phyloP scores from a whole-genome alignment of 2,329 filamentous ascomycete genomes.

The Pseudogymnoascus sp. region DNA sequence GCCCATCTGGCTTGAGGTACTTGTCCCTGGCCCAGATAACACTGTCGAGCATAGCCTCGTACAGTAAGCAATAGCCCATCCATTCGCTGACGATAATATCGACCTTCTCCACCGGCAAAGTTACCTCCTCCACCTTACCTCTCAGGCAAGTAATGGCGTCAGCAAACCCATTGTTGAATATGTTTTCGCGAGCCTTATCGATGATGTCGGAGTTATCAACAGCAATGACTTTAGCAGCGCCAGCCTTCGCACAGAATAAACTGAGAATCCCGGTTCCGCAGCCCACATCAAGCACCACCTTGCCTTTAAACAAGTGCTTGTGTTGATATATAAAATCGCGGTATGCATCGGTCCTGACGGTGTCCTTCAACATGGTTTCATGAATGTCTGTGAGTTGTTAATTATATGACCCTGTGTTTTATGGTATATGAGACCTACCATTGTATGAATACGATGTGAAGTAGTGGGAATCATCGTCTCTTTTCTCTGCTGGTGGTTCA shows the following conservation, averaged over 20 bases:
- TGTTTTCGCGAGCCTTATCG: slow-evolving; percentile 73
- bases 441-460: slow-evolving; percentile 59
- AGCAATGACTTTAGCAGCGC: slow-evolving; percentile 76
- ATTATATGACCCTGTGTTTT: not conserved
- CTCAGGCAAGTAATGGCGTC: slow-evolving; percentile 69
- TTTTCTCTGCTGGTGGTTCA: slow-evolving; percentile 40
- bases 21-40: slow-evolving; percentile 81
- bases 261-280: slow-evolving; percentile 82
- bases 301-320: slow-evolving; percentile 76
- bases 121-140: slow-evolving; percentile 83
- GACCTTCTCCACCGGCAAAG: slow-evolving; percentile 66
- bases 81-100: slow-evolving; percentile 95
- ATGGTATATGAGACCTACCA: slow-evolving; percentile 35
- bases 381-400: slow-evolving; percentile 59
- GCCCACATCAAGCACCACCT: slow-evolving; percentile 83
- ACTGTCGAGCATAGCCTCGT: slow-evolving; percentile 92
- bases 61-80: slow-evolving; percentile 94
- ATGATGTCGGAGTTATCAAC: slow-evolving; percentile 92
- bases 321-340: slow-evolving; percentile 92
- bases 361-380: slow-evolving; percentile 91
- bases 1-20: slow-evolving; percentile 69
- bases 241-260: slow-evolving; percentile 90
- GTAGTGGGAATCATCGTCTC: slow-evolving; percentile 50
- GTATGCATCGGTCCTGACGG: slow-evolving; percentile 81
- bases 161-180: slow-evolving; percentile 70